phyloP scores from a whole-genome alignment of 257 asterid genomes.

The Galeopsis tetrahit region DNA sequence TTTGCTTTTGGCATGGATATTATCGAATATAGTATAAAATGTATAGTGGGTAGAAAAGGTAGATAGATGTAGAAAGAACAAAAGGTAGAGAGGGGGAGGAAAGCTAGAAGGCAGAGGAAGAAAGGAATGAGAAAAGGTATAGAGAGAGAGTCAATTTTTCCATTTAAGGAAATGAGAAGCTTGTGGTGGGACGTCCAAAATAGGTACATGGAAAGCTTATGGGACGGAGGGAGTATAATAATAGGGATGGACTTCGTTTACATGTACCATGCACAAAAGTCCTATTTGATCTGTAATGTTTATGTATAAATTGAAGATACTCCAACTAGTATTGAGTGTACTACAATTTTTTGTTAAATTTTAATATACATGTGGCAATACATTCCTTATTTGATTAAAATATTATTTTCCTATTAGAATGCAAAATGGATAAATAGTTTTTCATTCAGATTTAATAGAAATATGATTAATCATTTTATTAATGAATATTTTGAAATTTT shows the following conservation, averaged over 20 bases:
- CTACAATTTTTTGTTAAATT: background rate
- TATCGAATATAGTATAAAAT: too few relatives aligned
- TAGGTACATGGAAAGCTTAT: too few relatives aligned
- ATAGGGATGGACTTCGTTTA: background rate
- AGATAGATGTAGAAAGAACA: too few relatives aligned
- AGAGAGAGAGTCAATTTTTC: too few relatives aligned
- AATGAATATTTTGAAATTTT: background rate
- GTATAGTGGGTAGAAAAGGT: too few relatives aligned
- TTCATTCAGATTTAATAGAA: background rate
- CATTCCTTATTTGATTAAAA: background rate
- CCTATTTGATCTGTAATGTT: background rate
- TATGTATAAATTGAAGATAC: background rate
- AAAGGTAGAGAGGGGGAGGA: too few relatives aligned
- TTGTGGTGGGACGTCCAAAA: too few relatives aligned
- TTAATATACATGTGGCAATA: background rate
- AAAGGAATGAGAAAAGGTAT: too few relatives aligned
- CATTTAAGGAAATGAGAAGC: too few relatives aligned
- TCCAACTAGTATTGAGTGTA: background rate
- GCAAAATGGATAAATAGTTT: background rate
- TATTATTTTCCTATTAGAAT: background rate
- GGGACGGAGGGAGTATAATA: too few relatives aligned
- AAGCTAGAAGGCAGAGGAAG: too few relatives aligned
- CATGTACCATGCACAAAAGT: background rate
- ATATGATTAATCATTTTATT: background rate
- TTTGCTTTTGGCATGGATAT: too few relatives aligned